Evolutionary conservation across 78 protist species (phyloP).

Genomic region (Cavenderia fasciculata): DNA sequence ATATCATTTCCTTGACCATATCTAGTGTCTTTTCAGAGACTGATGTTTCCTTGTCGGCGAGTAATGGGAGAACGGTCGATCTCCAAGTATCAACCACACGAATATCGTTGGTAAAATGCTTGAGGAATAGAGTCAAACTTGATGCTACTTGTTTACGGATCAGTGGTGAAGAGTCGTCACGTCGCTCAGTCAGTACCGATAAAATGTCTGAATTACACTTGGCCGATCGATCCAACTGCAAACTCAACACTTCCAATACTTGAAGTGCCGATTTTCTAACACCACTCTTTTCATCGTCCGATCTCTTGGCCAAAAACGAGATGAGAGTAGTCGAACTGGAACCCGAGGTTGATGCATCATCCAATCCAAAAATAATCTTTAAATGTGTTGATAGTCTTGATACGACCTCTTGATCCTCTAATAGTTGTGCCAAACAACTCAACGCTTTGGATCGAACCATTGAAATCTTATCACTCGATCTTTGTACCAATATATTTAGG

Average conservation of each 20-base stretch:
- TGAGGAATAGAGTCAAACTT: constrained; percentile 12
- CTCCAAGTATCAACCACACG: constrained; percentile 53
- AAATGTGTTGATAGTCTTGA: constrained; percentile 15
- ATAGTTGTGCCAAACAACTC: constrained; percentile 21
- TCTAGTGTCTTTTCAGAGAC: constrained; percentile 49
- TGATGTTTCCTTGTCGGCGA: constrained; percentile 45
- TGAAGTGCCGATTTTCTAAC: constrained; percentile 83
- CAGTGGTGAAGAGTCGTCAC: constrained; percentile 61
- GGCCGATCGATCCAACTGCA: not conserved
- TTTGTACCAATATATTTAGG: constrained; percentile 42
- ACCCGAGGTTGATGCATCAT: not conserved
- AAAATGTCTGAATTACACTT: constrained; percentile 14
- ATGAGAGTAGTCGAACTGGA: not conserved
- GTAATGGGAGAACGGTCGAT: constrained; percentile 36
- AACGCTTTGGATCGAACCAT: constrained; percentile 69
- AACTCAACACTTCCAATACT: constrained; percentile 50
- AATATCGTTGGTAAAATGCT: not conserved
- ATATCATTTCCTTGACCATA: constrained; percentile 11
- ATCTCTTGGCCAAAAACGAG: constrained; percentile 44
- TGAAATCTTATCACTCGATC: constrained; percentile 72
- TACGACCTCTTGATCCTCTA: not conserved
- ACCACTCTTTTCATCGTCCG: constrained; percentile 62
- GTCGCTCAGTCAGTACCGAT: not conserved
- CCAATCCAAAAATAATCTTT: constrained; percentile 11
- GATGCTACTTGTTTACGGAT: constrained; percentile 50